Evolutionary conservation across 768 basidiomycete genomes (phyloP).

Genomic region (Gautieria morchelliformis): DNA sequence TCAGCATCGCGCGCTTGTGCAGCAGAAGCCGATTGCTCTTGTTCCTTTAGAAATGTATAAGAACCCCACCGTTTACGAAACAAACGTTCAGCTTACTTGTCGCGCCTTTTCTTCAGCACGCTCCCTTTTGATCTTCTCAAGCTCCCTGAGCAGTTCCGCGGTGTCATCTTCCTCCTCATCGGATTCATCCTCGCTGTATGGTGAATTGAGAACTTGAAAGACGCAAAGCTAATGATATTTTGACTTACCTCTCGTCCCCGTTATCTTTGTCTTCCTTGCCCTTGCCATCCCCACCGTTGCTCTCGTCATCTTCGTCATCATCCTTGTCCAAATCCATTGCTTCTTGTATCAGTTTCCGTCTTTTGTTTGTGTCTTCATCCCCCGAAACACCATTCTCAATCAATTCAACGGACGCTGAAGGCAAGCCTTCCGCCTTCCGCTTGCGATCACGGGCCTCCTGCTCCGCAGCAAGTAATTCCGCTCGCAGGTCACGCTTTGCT

Average conservation of each 20-base stretch:
- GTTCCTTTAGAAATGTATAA: conserved; percentile 36
- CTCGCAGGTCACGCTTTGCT: conserved; percentile 65
- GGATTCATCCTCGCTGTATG: conserved; percentile 29
- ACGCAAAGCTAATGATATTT: not conserved
- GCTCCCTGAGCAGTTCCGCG: conserved; percentile 85
- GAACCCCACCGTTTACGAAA: not conserved
- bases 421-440: conserved; percentile 75
- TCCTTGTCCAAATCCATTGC: conserved; percentile 85
- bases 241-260: conserved; percentile 19
- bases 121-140: conserved; percentile 98
- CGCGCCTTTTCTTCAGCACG: conserved; percentile 87
- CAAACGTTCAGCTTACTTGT: conserved; percentile 17
- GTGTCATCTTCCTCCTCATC: conserved; percentile 82
- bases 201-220: conserved; percentile 4
- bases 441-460: conserved; percentile 84
- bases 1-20: conserved; percentile 65
- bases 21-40: conserved; percentile 54
- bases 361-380: conserved; percentile 56
- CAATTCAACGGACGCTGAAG: conserved; percentile 21
- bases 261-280: conserved; percentile 27
- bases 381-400: conserved; percentile 37
- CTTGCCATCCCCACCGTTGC: conserved; percentile 9
- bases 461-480: conserved; percentile 79
- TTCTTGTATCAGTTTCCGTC: conserved; percentile 81
- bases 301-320: conserved; percentile 58